Base-by-base conservation (phyloP, 1,284 basidiomycete genomes). In the Volvariella surrecta region DNA sequence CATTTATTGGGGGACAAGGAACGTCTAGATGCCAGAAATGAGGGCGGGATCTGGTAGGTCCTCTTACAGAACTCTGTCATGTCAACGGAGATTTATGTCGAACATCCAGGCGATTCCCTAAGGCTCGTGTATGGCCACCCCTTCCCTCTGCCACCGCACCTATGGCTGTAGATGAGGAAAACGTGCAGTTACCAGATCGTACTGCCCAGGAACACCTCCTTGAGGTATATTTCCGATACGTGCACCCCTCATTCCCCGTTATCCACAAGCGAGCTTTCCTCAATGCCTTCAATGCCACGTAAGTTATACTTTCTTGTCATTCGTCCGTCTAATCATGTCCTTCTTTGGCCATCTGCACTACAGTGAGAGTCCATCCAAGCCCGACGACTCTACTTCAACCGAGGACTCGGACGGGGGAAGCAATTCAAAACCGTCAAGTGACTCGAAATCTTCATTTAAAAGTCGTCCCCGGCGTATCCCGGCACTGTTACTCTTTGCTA, bases 41-140 rank as follows among this genome's bases (percentile, higher is more conserved):
- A 84, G 51, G 84, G 82, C 24, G 87, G 85, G 1, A 83, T 90
- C 45, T 90, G 88, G 87, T 78, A 48, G 39, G 69, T 59, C 43
- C 44, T 39, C 39, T 46, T 44, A 11, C 30, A 37, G 15, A 11
- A 35, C 19, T 38, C n/a, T 8, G 39, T 32, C 41, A 46, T 24
- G 28, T 43, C 30, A 39, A 17, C 16, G 45, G 15, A 20, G 48
- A 18, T n/a, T 42, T 34, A 10, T 49, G 6, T 6, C 24, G 24
- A 6, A 6, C 24, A 6, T 11, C 11, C 24, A 85, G 83, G 82
- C 76, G 78, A 20, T 90, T 91, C 60, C 89, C 88, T 0, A 80
- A 78, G 52, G 82, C 84, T 3, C 71, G 89, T 11, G 81, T 89
- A 16, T 91, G 89, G 89, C 89, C 88, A 0, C 79, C 77, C 2